Conservation (phyloP, 257 asterid species). For the Knoxia roxburghii region DNA sequence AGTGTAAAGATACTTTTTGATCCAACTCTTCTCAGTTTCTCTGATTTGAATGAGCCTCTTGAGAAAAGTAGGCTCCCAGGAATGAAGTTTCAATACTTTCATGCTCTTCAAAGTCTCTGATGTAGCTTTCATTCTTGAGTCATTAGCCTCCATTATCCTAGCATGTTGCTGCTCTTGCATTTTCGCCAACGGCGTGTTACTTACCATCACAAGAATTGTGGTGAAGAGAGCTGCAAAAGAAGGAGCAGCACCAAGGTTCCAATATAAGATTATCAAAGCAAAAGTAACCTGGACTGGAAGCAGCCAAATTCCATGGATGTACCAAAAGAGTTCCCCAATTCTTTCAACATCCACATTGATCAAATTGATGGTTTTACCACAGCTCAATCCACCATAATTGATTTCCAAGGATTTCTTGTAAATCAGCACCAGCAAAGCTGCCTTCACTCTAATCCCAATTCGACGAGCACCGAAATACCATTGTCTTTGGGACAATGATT, state of each 20-base stretch:
- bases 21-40: conserved; percentile 51
- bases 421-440: conserved; percentile 64
- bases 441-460: conserved; percentile 60
- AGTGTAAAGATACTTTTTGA: conserved; percentile 56
- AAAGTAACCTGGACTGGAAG: conserved; percentile 66
- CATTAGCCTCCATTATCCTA: conserved; percentile 80
- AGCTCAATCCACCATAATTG: conserved; percentile 49
- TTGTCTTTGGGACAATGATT: conserved; percentile 78
- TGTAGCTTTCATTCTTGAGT: conserved; percentile 64
- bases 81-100: conserved; percentile 65
- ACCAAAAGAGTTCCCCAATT: conserved; percentile 77
- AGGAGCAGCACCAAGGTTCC: conserved; percentile 67
- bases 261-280: conserved; percentile 57
- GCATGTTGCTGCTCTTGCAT: conserved; percentile 57
- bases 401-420: conserved; percentile 53
- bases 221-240: conserved; percentile 61
- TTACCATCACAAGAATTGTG: conserved; percentile 65
- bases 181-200: conserved; percentile 78
- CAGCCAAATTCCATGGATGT: conserved; percentile 75
- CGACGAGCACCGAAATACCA: conserved; percentile 90
- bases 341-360: conserved; percentile 77
- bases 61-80: conserved; percentile 68
- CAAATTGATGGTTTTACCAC: conserved; percentile 58
- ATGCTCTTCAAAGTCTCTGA: conserved; percentile 74
- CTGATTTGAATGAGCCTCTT: conserved; percentile 51